phyloP scores from a whole-genome alignment of 2,329 filamentous ascomycete genomes.

The Colletotrichum truncatum region DNA sequence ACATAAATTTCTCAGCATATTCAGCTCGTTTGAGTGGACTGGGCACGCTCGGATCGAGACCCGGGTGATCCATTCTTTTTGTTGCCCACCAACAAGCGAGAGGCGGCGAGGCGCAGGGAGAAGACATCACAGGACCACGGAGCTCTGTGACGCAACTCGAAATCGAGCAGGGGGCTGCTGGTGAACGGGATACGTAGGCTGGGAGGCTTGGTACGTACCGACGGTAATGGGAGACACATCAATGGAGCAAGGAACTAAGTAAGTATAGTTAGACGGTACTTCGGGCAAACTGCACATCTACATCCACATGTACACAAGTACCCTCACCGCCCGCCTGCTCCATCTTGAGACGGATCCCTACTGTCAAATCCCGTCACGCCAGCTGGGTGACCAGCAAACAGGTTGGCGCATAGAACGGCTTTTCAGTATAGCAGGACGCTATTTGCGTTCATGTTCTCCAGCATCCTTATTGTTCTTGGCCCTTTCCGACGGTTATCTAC shows the following conservation, averaged over 20 bases:
- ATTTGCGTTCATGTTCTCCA: too few species aligned
- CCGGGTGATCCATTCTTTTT: constrained; percentile 22
- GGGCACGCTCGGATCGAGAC: constrained; percentile 10
- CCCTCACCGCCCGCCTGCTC: background rate
- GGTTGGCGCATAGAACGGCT: too few species aligned
- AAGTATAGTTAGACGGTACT: background rate
- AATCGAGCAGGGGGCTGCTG: constrained; percentile 5
- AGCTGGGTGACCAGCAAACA: too few species aligned
- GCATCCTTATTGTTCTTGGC: too few species aligned
- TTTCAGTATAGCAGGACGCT: too few species aligned
- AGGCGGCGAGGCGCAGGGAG: constrained; percentile 25
- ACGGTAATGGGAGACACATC: background rate
- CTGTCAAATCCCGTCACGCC: too few species aligned
- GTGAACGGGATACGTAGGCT: background rate
- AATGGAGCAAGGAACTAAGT: background rate
- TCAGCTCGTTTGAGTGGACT: constrained; percentile 9
- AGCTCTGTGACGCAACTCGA: constrained; percentile 21
- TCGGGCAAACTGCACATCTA: background rate
- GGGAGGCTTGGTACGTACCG: constrained; percentile 1
- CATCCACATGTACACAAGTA: background rate
- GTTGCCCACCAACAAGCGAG: constrained; percentile 6
- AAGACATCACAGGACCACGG: constrained; percentile 29
- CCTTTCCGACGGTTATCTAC: too few species aligned
- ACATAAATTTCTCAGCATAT: constrained; percentile 21
- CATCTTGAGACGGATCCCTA: background rate